A percentile compares a stretch with the other conserved stretches of the same genome.
Conservation (phyloP, 1,139 yeast genomes). For the Pichia sp. region DNA sequence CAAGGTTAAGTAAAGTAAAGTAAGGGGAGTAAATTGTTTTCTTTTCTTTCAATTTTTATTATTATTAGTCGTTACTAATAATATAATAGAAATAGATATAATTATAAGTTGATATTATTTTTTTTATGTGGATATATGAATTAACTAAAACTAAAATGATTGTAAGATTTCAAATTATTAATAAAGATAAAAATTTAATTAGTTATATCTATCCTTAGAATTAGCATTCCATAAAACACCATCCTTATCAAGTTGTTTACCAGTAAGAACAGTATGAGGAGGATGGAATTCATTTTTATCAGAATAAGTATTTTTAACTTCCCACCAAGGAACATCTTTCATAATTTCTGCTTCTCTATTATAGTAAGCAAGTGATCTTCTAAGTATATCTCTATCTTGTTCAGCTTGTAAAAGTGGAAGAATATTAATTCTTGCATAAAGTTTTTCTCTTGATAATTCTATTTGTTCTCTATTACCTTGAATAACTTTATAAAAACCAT, state of each 20-base stretch:
- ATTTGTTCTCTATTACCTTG: constrained; percentile 71
- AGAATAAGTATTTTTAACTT: constrained; percentile 36
- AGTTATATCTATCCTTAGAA: constrained; percentile 27
- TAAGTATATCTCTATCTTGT: constrained; percentile 70
- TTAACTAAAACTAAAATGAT: too few relatives aligned
- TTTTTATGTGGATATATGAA: too few relatives aligned
- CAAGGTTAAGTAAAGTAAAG: too few relatives aligned
- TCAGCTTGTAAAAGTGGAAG: constrained; percentile 78
- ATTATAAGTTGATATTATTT: too few relatives aligned
- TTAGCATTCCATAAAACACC: constrained; percentile 26
- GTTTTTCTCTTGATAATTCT: constrained; percentile 70
- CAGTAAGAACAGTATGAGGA: constrained; percentile 30
- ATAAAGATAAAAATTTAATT: not conserved
- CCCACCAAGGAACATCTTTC: constrained; percentile 56
- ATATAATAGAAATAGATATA: too few relatives aligned
- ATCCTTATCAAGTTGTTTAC: constrained; percentile 30
- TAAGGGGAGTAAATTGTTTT: too few relatives aligned
- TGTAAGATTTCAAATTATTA: too few relatives aligned
- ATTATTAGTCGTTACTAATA: too few relatives aligned
- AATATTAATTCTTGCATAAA: constrained; percentile 71
- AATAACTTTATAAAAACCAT: constrained; percentile 65
- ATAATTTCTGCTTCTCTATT: constrained; percentile 63
- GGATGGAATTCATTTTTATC: constrained; percentile 30
- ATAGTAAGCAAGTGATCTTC: constrained; percentile 63
- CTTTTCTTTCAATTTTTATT: too few relatives aligned